Evolutionary conservation across 1,284 basidiomycete genomes (phyloP), one percentile per base, ranked within the genome.

Genomic region (Coriolopsis trogii): DNA sequence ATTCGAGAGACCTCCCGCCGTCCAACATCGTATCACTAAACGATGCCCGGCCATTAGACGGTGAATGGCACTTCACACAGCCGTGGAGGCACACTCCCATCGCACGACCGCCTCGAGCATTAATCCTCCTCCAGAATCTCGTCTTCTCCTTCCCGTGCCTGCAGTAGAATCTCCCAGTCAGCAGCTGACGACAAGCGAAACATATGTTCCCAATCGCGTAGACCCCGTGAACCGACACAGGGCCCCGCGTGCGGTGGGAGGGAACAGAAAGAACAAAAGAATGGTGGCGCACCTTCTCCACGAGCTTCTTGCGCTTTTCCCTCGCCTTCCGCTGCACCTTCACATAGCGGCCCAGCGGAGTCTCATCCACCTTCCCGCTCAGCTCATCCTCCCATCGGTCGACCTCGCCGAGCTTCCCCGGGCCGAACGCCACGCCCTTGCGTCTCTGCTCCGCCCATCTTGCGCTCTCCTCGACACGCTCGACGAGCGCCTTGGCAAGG

Each of bases 381-480:
- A 82, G 69, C 10, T 71, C 73, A 18, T 70, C 71, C 70, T 93
- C 83, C 87, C 94, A 98, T 55, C 76, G 70, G 46, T 82, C 79
- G 4, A 97, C 86, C 46, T 87, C 84, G 4, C 68, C 72, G 63
- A 88, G 68, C 60, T 83, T 82, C 12, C 80, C 83, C 3, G 95
- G 93, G 7, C 82, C 81, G 64, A 97, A 94, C 18, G 73, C 69
- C 5, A 95, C 83, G 20, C 73, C 76, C 47, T 81, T 82, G 51
- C 95, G 76, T 65, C 77, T 79, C 64, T 80, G 73, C 66, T 91
- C 85, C 29, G 91, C 77, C 88, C 87, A 95, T 53, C 74, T 79
- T n/a, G 81, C 77, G 57, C 87, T 90, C 59, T 91, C 89, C 58
- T 97, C 93, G 28, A 95, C 72, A 34, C 92, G 85, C 63, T 96